phyloP scores from a whole-genome alignment of 345 rosid genomes.

The Sapria himalayana region DNA sequence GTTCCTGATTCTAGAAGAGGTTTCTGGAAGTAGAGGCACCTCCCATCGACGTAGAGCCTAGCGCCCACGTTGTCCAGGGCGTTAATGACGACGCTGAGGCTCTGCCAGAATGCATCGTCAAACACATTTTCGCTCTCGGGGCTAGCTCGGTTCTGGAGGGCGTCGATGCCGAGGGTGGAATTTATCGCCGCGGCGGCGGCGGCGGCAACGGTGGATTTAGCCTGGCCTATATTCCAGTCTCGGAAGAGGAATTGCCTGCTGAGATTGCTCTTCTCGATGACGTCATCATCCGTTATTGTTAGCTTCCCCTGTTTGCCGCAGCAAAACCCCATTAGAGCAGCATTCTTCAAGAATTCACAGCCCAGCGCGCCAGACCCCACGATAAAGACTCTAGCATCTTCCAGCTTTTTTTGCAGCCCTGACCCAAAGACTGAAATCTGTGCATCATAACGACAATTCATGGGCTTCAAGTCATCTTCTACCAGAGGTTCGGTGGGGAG shows the following conservation, averaged over 20 bases:
- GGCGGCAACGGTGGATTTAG: slow-evolving; percentile 96
- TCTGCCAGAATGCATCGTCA: slow-evolving; percentile 84
- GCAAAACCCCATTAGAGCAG: slow-evolving; percentile 91
- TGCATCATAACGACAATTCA: slow-evolving; percentile 81
- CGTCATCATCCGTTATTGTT: slow-evolving; percentile 95
- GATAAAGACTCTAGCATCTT: slow-evolving; percentile 60
- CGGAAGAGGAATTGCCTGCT: slow-evolving; percentile 97
- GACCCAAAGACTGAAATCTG: slow-evolving; percentile 97
- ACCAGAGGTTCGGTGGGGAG: slow-evolving; percentile 59
- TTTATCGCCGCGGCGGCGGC: slow-evolving; percentile 73
- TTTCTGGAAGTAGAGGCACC: slow-evolving; percentile 95
- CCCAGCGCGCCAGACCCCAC: slow-evolving; percentile 99
- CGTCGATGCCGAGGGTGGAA: slow-evolving; percentile 52
- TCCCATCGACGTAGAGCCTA: slow-evolving; percentile 86
- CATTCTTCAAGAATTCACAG: slow-evolving; percentile 85
- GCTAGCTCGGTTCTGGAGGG: slow-evolving; percentile 90
- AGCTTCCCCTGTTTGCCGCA: slow-evolving; percentile 67
- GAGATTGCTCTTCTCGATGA: slow-evolving; percentile 96
- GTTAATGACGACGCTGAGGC: slow-evolving; percentile 58
- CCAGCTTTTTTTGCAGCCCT: slow-evolving; percentile 75
- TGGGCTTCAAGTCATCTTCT: slow-evolving; percentile 44
- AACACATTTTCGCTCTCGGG: slow-evolving; percentile 87
- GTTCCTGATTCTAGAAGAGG: slow-evolving; percentile 99
- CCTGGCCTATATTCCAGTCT: slow-evolving; percentile 99
- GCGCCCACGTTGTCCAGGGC: slow-evolving; percentile 95